These are phyloP conservation scores for Lentinus brumalis DNA, from an alignment of 768 basidiomycete species.

Conservation along the genomic window DNA sequence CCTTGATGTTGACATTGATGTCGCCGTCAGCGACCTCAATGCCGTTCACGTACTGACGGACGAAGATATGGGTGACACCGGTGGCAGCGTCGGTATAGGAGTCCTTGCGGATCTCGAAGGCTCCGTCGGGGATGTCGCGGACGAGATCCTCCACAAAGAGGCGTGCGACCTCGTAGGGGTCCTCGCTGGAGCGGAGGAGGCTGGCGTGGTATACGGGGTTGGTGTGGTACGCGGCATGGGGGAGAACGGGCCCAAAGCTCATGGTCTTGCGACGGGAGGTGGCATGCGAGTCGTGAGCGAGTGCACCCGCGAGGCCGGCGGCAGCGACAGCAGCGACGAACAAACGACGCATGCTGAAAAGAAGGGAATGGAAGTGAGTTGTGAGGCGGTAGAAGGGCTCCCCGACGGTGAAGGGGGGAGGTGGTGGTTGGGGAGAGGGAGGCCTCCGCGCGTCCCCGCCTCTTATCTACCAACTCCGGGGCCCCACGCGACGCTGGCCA, in stretches of 20 bases:
- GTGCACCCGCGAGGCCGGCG: slow-evolving; percentile 60
- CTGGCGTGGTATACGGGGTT: slow-evolving; percentile 40
- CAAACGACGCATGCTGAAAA: slow-evolving; percentile 58
- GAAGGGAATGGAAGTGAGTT: slow-evolving; percentile 11
- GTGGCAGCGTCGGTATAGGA: slow-evolving; percentile 87
- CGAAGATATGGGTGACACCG: slow-evolving; percentile 88
- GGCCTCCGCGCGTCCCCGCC: slow-evolving; percentile 7
- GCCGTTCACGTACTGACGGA: slow-evolving; percentile 81
- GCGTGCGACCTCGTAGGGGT: slow-evolving; percentile 64
- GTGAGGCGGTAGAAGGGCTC: slow-evolving; percentile 7
- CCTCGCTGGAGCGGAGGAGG: slow-evolving; percentile 24
- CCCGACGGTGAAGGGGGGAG: slow-evolving; percentile 23
- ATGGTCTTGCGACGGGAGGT: slow-evolving; percentile 76
- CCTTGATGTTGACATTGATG: slow-evolving; percentile 90
- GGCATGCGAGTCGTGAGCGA: slow-evolving; percentile 41
- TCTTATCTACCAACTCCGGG: slow-evolving; percentile 18
- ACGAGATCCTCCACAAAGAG: slow-evolving; percentile 59
- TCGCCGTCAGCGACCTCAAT: slow-evolving; percentile 89
- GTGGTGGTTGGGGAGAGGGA: slow-evolving; percentile 21
- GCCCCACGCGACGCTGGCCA: slow-evolving; percentile 20
- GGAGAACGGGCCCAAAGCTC: slow-evolving; percentile 81
- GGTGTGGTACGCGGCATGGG: slow-evolving; percentile 68
- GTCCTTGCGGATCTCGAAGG: slow-evolving; percentile 71
- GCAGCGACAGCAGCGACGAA: slow-evolving; percentile 62
- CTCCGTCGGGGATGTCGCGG: slow-evolving; percentile 36